A percentile compares a stretch with the other conserved stretches of the same genome.
phyloP scores from a whole-genome alignment of 176 grass and related monocot genomes.

The Oryza australiensis region DNA sequence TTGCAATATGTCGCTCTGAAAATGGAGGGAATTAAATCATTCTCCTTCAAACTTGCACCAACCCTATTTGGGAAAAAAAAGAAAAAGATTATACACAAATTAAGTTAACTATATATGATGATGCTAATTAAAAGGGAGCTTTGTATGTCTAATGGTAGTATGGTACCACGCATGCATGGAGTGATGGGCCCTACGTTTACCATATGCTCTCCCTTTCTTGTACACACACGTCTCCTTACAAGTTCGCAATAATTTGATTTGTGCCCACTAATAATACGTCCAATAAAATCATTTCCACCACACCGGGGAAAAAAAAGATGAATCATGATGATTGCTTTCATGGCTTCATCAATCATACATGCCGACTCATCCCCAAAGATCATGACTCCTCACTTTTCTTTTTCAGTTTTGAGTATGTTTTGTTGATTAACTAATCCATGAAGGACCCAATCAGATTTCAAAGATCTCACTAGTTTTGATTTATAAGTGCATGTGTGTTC shows the following conservation, averaged over 20 bases:
- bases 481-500: too few relatives aligned
- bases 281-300: background rate
- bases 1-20: background rate
- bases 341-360: background rate
- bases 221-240: background rate
- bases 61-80: background rate
- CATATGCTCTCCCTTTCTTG: background rate
- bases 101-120: background rate
- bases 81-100: background rate
- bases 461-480: background rate
- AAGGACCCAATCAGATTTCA: background rate
- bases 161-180: background rate
- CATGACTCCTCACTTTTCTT: background rate
- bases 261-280: background rate
- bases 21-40: slow-evolving; percentile 3
- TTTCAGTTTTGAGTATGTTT: background rate
- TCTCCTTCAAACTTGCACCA: background rate
- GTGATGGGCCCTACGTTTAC: background rate
- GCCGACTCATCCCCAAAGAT: background rate
- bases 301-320: background rate
- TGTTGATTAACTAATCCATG: background rate
- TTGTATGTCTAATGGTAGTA: background rate
- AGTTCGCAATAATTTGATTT: background rate
- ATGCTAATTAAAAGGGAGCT: background rate
- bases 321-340: background rate